Conservation (phyloP, 257 asterid genomes). For the Vinca minor region DNA sequence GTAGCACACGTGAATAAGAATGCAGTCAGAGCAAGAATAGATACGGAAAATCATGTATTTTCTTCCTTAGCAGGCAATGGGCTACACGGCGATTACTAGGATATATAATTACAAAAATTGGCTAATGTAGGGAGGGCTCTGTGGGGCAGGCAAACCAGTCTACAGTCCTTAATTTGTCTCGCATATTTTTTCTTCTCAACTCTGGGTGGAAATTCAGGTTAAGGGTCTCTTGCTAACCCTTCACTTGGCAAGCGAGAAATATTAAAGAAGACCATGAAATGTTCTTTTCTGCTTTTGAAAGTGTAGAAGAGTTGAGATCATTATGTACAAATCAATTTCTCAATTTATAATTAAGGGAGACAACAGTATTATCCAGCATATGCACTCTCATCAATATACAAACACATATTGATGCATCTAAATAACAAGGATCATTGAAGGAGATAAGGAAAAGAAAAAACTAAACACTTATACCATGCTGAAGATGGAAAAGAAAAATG, state of each 20-base stretch:
- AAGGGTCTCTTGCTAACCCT: not conserved
- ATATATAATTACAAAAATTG: not conserved
- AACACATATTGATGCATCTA: not conserved
- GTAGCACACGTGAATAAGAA: not conserved
- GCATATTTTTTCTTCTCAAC: not conserved
- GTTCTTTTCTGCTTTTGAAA: not conserved
- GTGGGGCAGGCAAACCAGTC: not conserved
- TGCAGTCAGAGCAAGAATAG: not conserved
- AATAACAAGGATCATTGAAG: not conserved
- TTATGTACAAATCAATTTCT: not conserved
- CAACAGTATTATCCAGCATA: not conserved
- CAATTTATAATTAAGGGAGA: not conserved
- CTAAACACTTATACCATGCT: not conserved
- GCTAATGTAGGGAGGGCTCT: not conserved
- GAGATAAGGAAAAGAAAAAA: not conserved
- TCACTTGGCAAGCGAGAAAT: not conserved
- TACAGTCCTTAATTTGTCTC: not conserved
- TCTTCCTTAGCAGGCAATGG: not conserved
- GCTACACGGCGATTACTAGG: not conserved
- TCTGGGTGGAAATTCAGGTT: not conserved
- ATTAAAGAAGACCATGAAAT: not conserved
- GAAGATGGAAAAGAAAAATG: not conserved
- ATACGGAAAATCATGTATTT: not conserved
- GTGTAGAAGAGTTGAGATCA: not conserved
- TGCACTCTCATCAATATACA: not conserved